Conservation (phyloP, 2,329 filamentous ascomycete species). For the Colletotrichum sp. region DNA sequence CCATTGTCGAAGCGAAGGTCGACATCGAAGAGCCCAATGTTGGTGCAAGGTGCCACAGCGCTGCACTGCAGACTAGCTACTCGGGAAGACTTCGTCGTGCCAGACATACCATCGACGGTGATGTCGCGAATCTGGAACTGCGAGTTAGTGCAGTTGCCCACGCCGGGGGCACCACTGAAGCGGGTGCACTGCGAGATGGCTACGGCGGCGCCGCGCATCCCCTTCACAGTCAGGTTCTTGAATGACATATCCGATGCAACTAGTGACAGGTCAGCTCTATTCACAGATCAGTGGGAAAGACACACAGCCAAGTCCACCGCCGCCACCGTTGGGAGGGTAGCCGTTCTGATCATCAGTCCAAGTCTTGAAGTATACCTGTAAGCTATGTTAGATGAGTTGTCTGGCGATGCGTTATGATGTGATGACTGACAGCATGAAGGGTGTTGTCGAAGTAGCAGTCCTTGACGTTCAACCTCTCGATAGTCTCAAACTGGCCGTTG, state of each 20-base stretch:
- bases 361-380: slow-evolving; percentile 51
- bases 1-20: not conserved
- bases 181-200: slow-evolving; percentile 37
- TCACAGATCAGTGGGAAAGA: not conserved
- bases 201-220: slow-evolving; percentile 26
- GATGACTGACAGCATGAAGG: slow-evolving; percentile 34
- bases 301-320: slow-evolving; percentile 49
- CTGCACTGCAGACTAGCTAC: slow-evolving; percentile 7
- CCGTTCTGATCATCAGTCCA: slow-evolving; percentile 51
- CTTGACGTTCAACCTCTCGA: slow-evolving; percentile 43
- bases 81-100: slow-evolving; percentile 4
- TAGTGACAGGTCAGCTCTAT: not conserved
- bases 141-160: slow-evolving; percentile 38
- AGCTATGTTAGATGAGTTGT: slow-evolving; percentile 30
- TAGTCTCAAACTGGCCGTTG: slow-evolving; percentile 43
- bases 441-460: slow-evolving; percentile 44
- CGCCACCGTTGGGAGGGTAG: slow-evolving; percentile 53
- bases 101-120: slow-evolving; percentile 8
- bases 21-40: slow-evolving; percentile 2
- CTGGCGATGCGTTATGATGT: not conserved
- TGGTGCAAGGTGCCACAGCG: not conserved
- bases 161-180: slow-evolving; percentile 30
- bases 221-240: slow-evolving; percentile 11
- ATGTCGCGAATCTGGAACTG: slow-evolving; percentile 35
- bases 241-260: slow-evolving; percentile 8